phyloP scores from a whole-genome alignment of 345 rosid species.

The Murraya koenigii region DNA sequence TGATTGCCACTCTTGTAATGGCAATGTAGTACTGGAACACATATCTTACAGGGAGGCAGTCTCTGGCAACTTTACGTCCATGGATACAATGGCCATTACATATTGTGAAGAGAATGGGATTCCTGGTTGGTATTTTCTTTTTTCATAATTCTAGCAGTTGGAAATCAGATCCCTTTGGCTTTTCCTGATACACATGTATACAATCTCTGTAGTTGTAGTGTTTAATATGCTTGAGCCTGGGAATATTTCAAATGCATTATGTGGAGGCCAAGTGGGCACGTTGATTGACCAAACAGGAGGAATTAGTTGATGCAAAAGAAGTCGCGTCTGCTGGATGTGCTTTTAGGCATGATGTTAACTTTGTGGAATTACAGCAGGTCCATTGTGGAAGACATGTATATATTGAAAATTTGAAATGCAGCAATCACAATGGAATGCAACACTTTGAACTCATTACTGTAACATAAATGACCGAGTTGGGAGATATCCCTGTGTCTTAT shows the following conservation, averaged over 20 bases:
- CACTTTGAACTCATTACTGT: not conserved
- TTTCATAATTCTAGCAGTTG: not conserved
- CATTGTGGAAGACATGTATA: not conserved
- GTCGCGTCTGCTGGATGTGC: not conserved
- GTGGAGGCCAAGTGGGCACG: conserved; percentile 50
- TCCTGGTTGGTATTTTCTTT: conserved; percentile 34
- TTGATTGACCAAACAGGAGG: conserved; percentile 35
- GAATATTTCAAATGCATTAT: conserved; percentile 41
- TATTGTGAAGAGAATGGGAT: conserved; percentile 48
- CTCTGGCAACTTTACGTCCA: conserved; percentile 26
- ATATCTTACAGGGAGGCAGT: conserved; percentile 37
- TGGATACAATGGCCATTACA: conserved; percentile 44
- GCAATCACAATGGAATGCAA: not conserved
- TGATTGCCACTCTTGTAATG: conserved; percentile 29
- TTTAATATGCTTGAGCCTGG: conserved; percentile 47
- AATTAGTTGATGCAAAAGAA: conserved; percentile 5
- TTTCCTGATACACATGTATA: not conserved
- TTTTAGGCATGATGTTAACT: not conserved
- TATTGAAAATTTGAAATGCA: not conserved
- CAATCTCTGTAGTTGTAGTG: conserved; percentile 31
- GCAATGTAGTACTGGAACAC: conserved; percentile 30
- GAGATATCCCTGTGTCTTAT: not conserved
- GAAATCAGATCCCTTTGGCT: not conserved
- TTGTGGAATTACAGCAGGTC: not conserved
- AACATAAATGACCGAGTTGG: not conserved